Percentiles rank a stretch among this genome's conserved stretches.
Evolutionary conservation across 2,329 filamentous ascomycete species (phyloP).

Genomic region (Rhinocladiella mackenziei): DNA sequence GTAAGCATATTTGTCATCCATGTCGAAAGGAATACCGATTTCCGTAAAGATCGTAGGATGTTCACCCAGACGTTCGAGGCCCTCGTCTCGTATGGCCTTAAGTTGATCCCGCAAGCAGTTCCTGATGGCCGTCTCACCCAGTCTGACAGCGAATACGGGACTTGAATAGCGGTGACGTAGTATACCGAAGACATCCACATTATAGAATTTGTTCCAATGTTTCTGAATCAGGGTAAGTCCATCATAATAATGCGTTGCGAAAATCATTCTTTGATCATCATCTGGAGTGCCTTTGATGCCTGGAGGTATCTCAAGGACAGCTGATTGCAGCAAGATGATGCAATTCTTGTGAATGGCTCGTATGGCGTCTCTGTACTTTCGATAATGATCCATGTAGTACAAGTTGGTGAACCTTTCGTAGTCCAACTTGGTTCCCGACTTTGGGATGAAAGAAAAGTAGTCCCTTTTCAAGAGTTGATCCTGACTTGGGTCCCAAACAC

Average conservation of each 20-base stretch:
- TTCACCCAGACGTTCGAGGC: constrained; percentile 78
- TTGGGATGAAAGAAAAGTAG: constrained; percentile 79
- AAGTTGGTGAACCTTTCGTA: constrained; percentile 85
- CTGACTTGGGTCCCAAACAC: constrained; percentile 80
- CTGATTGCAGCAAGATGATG: constrained; percentile 86
- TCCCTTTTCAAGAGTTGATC: constrained; percentile 77
- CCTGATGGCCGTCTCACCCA: constrained; percentile 88
- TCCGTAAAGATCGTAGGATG: constrained; percentile 89
- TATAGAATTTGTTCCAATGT: constrained; percentile 97
- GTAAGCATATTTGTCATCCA: constrained; percentile 96
- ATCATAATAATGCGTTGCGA: constrained; percentile 94
- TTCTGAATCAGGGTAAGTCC: constrained; percentile 96
- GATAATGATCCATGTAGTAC: constrained; percentile 84
- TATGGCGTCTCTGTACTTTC: constrained; percentile 70
- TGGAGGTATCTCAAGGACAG: constrained; percentile 87
- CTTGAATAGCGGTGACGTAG: constrained; percentile 82
- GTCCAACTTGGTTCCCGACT: constrained; percentile 67
- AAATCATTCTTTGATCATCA: constrained; percentile 85
- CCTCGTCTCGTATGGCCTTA: constrained; percentile 76
- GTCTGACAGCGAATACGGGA: constrained; percentile 85
- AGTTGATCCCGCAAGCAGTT: constrained; percentile 91
- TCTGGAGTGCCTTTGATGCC: constrained; percentile 80
- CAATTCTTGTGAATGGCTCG: constrained; percentile 71
- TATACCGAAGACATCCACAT: constrained; percentile 90
- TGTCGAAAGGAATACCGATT: constrained; percentile 97